These are phyloP conservation scores for Penicillium olsonii DNA, from an alignment of 2,329 filamentous ascomycete genomes.

Conservation along the genomic window DNA sequence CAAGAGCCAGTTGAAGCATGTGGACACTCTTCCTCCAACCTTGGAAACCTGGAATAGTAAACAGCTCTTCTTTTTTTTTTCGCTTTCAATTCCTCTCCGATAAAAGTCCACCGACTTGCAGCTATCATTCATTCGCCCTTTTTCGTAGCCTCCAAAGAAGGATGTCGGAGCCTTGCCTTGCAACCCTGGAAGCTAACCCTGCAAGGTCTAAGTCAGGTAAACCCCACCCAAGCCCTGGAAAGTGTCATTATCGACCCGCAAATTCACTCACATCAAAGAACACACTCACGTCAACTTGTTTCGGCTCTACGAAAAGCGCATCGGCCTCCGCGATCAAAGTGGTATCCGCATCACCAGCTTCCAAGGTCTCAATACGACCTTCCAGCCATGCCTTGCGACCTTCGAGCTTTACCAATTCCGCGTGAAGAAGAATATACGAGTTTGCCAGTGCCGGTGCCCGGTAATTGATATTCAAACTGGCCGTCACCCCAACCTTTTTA, in stretches of 20 bases:
- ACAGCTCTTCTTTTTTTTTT: too few relatives aligned
- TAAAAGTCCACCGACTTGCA: too few relatives aligned
- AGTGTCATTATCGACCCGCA: background rate
- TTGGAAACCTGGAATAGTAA: too few relatives aligned
- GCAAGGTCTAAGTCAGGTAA: background rate
- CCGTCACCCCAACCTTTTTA: conserved; percentile 77
- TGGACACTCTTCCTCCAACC: too few relatives aligned
- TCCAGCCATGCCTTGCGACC: conserved; percentile 92
- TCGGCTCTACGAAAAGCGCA: conserved; percentile 5
- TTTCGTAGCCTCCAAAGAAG: too few relatives aligned
- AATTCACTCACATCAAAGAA: background rate
- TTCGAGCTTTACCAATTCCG: conserved; percentile 78
- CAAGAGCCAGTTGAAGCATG: too few relatives aligned
- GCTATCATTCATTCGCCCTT: too few relatives aligned
- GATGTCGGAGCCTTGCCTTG: too few relatives aligned
- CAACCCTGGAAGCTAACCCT: too few relatives aligned
- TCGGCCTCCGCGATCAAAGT: conserved; percentile 4
- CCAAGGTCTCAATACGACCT: conserved; percentile 66
- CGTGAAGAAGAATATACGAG: conserved; percentile 73
- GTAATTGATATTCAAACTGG: conserved; percentile 79
- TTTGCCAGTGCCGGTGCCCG: conserved; percentile 73
- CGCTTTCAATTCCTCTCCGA: too few relatives aligned
- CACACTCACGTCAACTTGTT: conserved; percentile 22
- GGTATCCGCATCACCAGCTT: background rate
- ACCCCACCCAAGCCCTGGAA: background rate